Base-by-base conservation (phyloP, 345 rosid genomes). In the Lagerstroemia speciosa region DNA sequence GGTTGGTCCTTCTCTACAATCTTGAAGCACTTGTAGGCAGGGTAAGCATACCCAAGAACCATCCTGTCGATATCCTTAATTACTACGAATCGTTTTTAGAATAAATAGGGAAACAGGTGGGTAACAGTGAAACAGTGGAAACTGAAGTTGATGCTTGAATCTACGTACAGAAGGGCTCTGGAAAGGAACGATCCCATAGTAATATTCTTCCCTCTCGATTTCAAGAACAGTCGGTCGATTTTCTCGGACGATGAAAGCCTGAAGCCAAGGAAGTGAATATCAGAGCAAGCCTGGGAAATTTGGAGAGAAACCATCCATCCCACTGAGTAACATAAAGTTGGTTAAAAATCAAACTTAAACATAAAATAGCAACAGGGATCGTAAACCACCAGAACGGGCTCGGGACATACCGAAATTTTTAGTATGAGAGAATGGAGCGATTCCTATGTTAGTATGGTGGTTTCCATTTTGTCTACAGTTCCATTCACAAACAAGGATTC, bases 21-120 rank as follows among this genome's bases (percentile, higher is more conserved):
- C 73, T 90, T 93, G 66, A 82, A 84, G 65, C 98, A 93, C 77
- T 90, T 80, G 60, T 84, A 90, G 3, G 96, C 96, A 1, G 94
- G 97, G 66, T 90, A 90, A 2, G 83, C 91, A 73, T 93, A 89
- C 9, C 94, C 96, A 58, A 89, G 79, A 58, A 76, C 69, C 91
- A 87, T 80, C 55, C 96, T 88, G 83, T 58, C 3, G 60, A 17
- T 29, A 36, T 34, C 9, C 24, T 24, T n/a, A 53, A 24, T 53
- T n/a, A 1, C 2, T n/a, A 53, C 14, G 0, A 5, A 53, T 30
- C 10, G 40, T 31, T 20, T 19, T 53, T 26, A 57, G n/a, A 33
- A 20, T 43, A 27, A 52, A 46, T 17, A 20, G 34, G 10, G 8
- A 52, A 22, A 15, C 34, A 34, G 8, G 30, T 22, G 31, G 38